These are phyloP conservation scores for Abortiporus biennis DNA, from an alignment of 1,284 basidiomycete species.

Conservation along the genomic window DNA sequence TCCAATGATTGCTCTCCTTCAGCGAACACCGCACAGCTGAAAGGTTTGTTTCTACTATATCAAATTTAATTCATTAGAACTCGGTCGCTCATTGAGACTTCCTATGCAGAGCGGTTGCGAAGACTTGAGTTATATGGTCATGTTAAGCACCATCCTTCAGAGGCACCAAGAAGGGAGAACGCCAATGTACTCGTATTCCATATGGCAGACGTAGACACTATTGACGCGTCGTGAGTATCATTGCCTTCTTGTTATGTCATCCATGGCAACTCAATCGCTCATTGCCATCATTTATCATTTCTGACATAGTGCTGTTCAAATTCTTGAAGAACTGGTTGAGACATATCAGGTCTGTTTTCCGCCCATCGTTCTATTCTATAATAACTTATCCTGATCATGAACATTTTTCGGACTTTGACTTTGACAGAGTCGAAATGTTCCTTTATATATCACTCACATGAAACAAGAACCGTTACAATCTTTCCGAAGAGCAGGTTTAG, in stretches of 20 bases:
- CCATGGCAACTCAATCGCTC: conserved; percentile 2
- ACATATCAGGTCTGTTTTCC: conserved; percentile 56
- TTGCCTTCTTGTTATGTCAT: not conserved
- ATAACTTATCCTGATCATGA: conserved; percentile 4
- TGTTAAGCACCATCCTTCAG: conserved; percentile 77
- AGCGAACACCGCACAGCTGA: conserved; percentile 90
- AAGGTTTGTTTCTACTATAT: conserved; percentile 36
- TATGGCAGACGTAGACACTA: conserved; percentile 78
- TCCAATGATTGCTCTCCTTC: not conserved
- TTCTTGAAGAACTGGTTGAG: conserved; percentile 75
- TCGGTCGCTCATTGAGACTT: no score
- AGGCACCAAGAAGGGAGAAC: conserved; percentile 70
- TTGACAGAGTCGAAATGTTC: conserved; percentile 59
- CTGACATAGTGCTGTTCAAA: conserved; percentile 69
- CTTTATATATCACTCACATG: conserved; percentile 77
- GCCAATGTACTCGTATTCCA: conserved; percentile 84
- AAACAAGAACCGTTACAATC: conserved; percentile 45
- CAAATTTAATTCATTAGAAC: no score
- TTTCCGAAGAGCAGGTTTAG: conserved; percentile 66
- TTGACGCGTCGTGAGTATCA: conserved; percentile 84
- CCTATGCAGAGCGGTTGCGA: conserved; percentile 64
- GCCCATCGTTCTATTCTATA: not conserved
- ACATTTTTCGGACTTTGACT: conserved; percentile 6
- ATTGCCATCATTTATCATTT: conserved; percentile 6
- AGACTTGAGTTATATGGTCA: conserved; percentile 79